Evolutionary conservation across 2,329 filamentous ascomycete genomes (phyloP), one percentile per base, ranked within the genome.

Genomic region (Sclerotinia spermophila): DNA sequence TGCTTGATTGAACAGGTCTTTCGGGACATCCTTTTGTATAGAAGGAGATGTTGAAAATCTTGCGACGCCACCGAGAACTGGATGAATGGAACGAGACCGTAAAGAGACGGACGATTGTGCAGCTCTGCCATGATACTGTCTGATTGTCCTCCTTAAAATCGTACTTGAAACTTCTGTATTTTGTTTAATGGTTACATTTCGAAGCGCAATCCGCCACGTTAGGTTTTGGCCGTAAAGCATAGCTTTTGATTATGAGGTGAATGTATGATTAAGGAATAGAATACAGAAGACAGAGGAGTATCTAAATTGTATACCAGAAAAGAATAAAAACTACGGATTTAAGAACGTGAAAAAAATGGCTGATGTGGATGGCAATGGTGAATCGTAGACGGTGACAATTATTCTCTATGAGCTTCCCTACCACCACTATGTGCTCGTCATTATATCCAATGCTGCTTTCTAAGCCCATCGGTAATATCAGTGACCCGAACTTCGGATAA

Each of bases 151-250:
- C 73, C 76, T 77, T 33, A 71, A 71, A 33, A 73, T 62, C n/a
- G 42, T 55, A 58, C 68, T 74, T 24, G 74, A 74, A 61, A 59
- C 70, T 56, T 70, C 69, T 69, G 73, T 75, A 40, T 48, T 66
- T 44, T 70, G 68, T 44, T 66, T 66, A 56, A 72, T 21, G 70
- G 75, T 71, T 51, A 75, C 72, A 60, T 74, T 78, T 70, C 76
- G 74, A 64, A 80, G 83, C 76, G 86, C 87, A 80, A 83, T 82
- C 83, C 88, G 86, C 89, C 88, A 91, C 82, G 87, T 86, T 78
- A 90, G 81, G 75, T 85, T 86, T 81, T 88, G 87, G 78, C 86
- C 85, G 82, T 88, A 87, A 80, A 89, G 84, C 89, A 90, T 91
- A 74, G 70, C 73, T 74, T 42, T 73, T 68, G 53, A 55, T 48